Conservation (phyloP, 129 eudicot species). For the Cynara cardunculus region DNA sequence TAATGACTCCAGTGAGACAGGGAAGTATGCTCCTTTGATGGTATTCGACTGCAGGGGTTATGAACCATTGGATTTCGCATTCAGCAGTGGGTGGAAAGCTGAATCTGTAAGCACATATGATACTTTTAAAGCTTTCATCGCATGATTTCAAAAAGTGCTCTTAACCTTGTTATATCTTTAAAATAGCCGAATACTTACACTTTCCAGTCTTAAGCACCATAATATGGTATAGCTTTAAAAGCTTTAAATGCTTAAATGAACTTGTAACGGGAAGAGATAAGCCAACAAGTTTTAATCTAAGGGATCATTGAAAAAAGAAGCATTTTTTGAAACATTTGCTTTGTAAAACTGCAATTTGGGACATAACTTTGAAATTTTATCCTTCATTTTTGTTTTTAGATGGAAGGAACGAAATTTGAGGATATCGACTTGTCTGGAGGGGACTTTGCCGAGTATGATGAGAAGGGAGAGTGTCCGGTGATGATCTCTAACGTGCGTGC, state of each 20-base stretch:
- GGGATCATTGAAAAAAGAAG: neutral
- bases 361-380: neutral
- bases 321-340: slow-evolving; percentile 1
- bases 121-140: neutral
- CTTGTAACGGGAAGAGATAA: neutral
- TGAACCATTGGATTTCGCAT: slow-evolving; percentile 77
- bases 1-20: slow-evolving; percentile 41
- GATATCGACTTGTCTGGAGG: slow-evolving; percentile 74
- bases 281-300: neutral
- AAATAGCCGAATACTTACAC: neutral
- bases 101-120: slow-evolving; percentile 57
- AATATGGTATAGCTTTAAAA: neutral
- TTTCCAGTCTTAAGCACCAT: neutral
- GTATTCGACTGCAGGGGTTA: slow-evolving; percentile 84
- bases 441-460: slow-evolving; percentile 79
- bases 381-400: slow-evolving; percentile 24
- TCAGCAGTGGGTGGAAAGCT: slow-evolving; percentile 79
- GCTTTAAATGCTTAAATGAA: neutral
- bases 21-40: slow-evolving; percentile 66
- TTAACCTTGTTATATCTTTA: neutral
- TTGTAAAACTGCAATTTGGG: neutral
- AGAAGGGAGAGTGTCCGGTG: slow-evolving; percentile 79
- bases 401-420: slow-evolving; percentile 72
- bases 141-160: neutral
- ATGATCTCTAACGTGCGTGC: slow-evolving; percentile 76